Evolutionary conservation across 176 grass and related monocot genomes (phyloP).

Genomic region (Leersia perrieri): DNA sequence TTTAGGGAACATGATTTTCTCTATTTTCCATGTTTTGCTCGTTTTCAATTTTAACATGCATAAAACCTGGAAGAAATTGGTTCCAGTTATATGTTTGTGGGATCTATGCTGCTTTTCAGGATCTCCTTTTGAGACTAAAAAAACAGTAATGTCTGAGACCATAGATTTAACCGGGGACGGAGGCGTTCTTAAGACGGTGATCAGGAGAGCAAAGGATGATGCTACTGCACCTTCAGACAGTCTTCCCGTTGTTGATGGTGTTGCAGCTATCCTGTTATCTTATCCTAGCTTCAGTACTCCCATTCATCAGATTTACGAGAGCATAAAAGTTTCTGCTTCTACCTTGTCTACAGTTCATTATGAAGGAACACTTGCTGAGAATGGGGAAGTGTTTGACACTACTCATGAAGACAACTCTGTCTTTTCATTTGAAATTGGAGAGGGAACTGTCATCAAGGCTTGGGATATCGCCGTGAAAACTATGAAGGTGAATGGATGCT

Average conservation of each 20-base stretch:
- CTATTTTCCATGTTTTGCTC: neutral
- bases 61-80: neutral
- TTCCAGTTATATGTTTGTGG: neutral
- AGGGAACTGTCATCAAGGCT: slow-evolving; percentile 51
- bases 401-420: slow-evolving; percentile 67
- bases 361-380: slow-evolving; percentile 63
- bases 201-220: slow-evolving; percentile 49
- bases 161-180: slow-evolving; percentile 68
- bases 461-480: slow-evolving; percentile 67
- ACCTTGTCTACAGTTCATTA: slow-evolving; percentile 52
- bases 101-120: slow-evolving; percentile 2
- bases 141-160: slow-evolving; percentile 34
- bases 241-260: slow-evolving; percentile 67
- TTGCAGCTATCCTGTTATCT: neutral
- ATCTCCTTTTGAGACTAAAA: neutral
- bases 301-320: neutral
- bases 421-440: slow-evolving; percentile 70
- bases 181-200: slow-evolving; percentile 51
- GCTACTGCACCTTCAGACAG: slow-evolving; percentile 59
- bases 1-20: neutral
- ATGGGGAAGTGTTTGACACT: slow-evolving; percentile 64
- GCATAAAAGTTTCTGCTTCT: neutral
- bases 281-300: neutral
- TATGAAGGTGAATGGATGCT: slow-evolving; percentile 48
- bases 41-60: too few species aligned